These are phyloP conservation scores for Globisporangium splendens DNA, from an alignment of 352 stramenopile species.

Conservation along the genomic window DNA sequence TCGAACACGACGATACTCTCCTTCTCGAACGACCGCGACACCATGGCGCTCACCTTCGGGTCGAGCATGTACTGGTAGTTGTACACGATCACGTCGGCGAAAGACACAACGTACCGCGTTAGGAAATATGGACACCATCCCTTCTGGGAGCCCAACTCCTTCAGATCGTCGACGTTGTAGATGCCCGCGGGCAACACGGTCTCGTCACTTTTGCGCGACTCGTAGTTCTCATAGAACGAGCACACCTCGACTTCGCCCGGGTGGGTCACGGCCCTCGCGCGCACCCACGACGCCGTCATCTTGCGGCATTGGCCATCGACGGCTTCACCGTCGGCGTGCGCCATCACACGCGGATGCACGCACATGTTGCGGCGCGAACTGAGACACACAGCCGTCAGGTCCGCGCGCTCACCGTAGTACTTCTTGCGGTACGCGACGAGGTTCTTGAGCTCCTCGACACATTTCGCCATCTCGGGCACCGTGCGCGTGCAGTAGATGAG, in stretches of 20 bases:
- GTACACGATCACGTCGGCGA: constrained; percentile 98
- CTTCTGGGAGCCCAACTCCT: constrained; percentile 87
- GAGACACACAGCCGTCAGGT: constrained; percentile 87
- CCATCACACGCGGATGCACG: constrained; percentile 95
- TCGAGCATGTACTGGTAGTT: constrained; percentile 99
- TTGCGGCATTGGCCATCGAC: constrained; percentile 96
- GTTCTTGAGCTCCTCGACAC: constrained; percentile 97
- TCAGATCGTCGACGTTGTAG: constrained; percentile 97
- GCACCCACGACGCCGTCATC: constrained; percentile 98
- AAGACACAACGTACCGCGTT: constrained; percentile 95
- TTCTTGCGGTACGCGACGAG: constrained; percentile 84
- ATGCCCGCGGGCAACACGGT: constrained; percentile 90
- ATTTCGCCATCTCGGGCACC: constrained; percentile 99
- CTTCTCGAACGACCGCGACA: constrained; percentile 94
- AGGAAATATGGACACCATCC: constrained; percentile 99
- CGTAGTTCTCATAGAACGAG: constrained; percentile 91
- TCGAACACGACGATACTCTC: constrained; percentile 96
- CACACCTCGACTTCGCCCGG: constrained; percentile 66
- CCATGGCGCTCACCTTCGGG: constrained; percentile 92
- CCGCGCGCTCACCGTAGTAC: constrained; percentile 51
- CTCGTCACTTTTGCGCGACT: constrained; percentile 85
- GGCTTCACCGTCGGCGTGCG: constrained; percentile 94
- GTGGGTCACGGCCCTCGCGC: constrained; percentile 58
- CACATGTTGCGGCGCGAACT: constrained; percentile 98
- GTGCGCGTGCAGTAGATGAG: constrained; percentile 99